phyloP scores from a whole-genome alignment of 73 alveolate species.

The Paramecium caudatum region DNA sequence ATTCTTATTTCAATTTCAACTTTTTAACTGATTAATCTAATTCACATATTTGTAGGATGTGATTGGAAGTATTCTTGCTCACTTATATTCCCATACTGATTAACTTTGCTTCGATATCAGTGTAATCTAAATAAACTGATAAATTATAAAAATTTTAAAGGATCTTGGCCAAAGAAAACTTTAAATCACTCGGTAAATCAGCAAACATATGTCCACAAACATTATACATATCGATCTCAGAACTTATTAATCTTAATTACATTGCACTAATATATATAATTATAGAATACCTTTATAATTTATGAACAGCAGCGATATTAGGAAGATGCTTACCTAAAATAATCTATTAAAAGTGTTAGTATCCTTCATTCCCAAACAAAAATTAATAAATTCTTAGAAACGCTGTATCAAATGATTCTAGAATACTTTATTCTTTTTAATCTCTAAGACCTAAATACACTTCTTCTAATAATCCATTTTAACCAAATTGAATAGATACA shows the following conservation, averaged over 20 bases:
- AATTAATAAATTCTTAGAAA: not conserved
- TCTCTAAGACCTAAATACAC: not conserved
- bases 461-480: not conserved
- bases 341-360: not conserved
- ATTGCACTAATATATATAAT: not conserved
- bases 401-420: not conserved
- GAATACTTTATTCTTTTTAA: not conserved
- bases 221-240: constrained; percentile 46
- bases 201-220: not conserved
- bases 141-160: constrained; percentile 9
- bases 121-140: not conserved
- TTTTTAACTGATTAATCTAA: not conserved
- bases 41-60: not conserved
- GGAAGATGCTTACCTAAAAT: not conserved
- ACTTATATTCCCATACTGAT: not conserved
- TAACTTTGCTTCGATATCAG: not conserved
- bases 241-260: constrained; percentile 28
- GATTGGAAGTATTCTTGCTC: not conserved
- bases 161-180: not conserved
- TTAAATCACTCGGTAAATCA: constrained; percentile 6
- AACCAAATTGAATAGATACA: not conserved
- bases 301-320: not conserved
- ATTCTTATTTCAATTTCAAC: not conserved
- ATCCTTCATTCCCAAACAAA: constrained; percentile 29
- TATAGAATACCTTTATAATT: not conserved